Evolutionary conservation across 2,329 filamentous ascomycete species (phyloP), one percentile per base, ranked within the genome.

Genomic region (Xylaria sp.): DNA sequence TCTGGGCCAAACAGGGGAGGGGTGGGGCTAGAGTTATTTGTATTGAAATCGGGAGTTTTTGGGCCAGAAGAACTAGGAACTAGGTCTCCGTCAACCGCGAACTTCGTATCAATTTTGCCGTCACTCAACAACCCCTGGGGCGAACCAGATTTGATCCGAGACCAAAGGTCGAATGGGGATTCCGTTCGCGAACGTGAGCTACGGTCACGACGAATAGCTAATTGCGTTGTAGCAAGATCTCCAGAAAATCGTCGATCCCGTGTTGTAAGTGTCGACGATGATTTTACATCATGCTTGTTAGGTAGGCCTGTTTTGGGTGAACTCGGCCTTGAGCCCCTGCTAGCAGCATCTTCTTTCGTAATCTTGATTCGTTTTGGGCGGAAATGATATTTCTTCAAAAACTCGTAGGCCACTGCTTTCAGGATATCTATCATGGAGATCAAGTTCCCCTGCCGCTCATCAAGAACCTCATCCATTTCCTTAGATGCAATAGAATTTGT

Each of bases 321-420:
- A 27, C 27, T 19, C n/a, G 32, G 47, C 8, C 21, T 65, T n/a
- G 53, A 54, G 21, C 1, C 21, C 50, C 55, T 61, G n/a, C 39
- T 59, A 12, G 55, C 6, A 1, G n/a, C 48, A 8, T 48, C 11
- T 1, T 63, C 48, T 51, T 50, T 45, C 27, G 53, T 58, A 14
- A 64, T 60, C 32, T 57, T 75, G 45, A 75, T 68, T 61, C 75
- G 68, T 51, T 79, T 84, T 9, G 92, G 90, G 3, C 86, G 84
- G 72, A 95, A 91, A 69, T 91, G 85, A 74, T 96, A 86, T 32
- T 89, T 89, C 64, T 88, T 88, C 6, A 98, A 81, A 79, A 97
- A 98, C 68, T 93, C 89, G 57, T 85, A 86, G 30, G 92, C 83
- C 76, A 94, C 87, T 0, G 88, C 89, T 58, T 85, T 85, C 9